Conservation (phyloP, 345 rosid species). For the Nephelium lappaceum region DNA sequence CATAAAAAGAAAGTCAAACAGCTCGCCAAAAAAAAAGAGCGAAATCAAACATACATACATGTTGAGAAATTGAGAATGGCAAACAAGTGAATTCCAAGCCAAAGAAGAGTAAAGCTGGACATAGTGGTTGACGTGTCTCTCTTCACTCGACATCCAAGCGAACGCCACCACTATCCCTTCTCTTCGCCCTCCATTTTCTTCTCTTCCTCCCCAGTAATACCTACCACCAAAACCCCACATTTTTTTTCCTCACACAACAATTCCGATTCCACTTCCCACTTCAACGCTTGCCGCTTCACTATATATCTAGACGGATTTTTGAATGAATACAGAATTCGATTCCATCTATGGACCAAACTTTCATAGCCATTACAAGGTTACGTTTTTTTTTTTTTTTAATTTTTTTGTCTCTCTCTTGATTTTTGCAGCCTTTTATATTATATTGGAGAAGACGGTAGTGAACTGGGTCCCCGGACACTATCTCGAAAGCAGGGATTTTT, state of each 20-base stretch:
- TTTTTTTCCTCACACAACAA: slow-evolving; percentile 5
- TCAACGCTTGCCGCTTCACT: neutral
- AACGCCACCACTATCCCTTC: slow-evolving; percentile 75
- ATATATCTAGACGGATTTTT: neutral
- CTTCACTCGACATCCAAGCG: slow-evolving; percentile 91
- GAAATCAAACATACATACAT: slow-evolving; percentile 39
- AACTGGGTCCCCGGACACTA: neutral
- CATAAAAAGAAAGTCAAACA: neutral
- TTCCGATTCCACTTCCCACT: slow-evolving; percentile 16
- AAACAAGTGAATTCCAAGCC: slow-evolving; percentile 76
- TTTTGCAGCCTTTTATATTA: neutral
- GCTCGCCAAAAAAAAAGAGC: neutral
- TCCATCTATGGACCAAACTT: slow-evolving; percentile 21
- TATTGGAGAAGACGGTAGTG: neutral
- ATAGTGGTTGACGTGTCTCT: slow-evolving; percentile 65
- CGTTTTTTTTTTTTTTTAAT: neutral
- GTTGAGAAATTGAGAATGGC: slow-evolving; percentile 86
- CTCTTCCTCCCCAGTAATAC: slow-evolving; percentile 75
- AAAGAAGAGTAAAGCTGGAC: slow-evolving; percentile 68
- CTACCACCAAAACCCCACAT: slow-evolving; percentile 92
- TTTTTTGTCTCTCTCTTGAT: neutral
- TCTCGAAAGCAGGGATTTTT: neutral
- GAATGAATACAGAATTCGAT: neutral
- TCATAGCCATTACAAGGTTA: neutral
- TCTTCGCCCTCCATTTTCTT: slow-evolving; percentile 38